Evolutionary conservation across 208 protist species (phyloP), one percentile per base, ranked within the genome.

Genomic region (Wallacemonas sp.): DNA sequence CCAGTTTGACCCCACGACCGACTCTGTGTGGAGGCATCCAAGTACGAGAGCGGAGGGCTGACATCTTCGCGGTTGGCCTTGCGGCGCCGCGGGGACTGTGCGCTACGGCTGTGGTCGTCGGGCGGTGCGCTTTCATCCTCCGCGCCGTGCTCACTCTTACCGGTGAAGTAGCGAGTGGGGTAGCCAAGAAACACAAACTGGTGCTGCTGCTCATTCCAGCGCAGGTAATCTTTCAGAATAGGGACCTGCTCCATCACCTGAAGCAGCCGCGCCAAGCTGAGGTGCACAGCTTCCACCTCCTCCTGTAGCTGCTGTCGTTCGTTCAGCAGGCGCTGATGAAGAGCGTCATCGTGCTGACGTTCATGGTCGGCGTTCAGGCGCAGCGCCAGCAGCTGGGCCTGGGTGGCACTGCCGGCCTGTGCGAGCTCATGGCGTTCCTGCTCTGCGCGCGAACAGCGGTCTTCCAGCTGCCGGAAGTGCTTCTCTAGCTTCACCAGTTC

Each of bases 261-360:
- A 62, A 95, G 73, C 65, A 95, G 69, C 5, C 86, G 81, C 22
- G 82, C 78, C 73, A 89, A 82, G 64, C 89, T 93, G 4, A 87
- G 63, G 36, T 73, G 86, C 38, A 78, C 72, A 4, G 66, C 79
- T 32, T 84, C 74, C 19, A 89, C 73, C 45, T 89, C 77, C 48
- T 85, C 79, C 38, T 71, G 73, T 26, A 92, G 53, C 6, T 64
- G 64, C 26, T 76, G 63, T n/a, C 62, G 74, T 21, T 87, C 66
- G 6, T 46, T 26, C 10, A 39, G 27, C 36, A 85, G 55, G 21
- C 33, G 55, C 38, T 70, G 68, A 0, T 38, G n/a, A 15, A n/a
- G 34, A 2, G 10, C 26, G n/a, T 55, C 29, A 19, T 64, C 66
- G 22, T 30, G 27, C 15, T 52, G 24, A 48, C 39, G 26, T 19